A percentile compares a stretch with the other conserved stretches of the same genome.
These are phyloP conservation scores for Hypoxylon subgilvum DNA, from an alignment of 495 filamentous ascomycete species.

Conservation along the genomic window DNA sequence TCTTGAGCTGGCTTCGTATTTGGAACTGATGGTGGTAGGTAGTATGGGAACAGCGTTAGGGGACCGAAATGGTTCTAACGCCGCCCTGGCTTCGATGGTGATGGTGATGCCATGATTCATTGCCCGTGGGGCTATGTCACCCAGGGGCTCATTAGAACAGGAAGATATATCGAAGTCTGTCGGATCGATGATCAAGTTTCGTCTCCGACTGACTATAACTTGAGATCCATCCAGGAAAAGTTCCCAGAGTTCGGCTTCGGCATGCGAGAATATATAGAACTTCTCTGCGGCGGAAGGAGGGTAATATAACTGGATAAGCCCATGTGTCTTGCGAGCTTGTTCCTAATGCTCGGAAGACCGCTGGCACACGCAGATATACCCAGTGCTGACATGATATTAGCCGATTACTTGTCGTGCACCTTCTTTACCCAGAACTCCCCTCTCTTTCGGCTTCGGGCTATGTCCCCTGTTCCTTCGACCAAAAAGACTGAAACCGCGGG, in stretches of 20 bases:
- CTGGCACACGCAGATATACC: slow-evolving; percentile 9
- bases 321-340: not conserved
- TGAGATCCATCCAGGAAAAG: not conserved
- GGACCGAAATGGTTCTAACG: too few relatives aligned
- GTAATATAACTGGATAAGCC: slow-evolving; percentile 11
- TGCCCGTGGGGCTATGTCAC: not conserved
- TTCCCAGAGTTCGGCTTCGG: not conserved
- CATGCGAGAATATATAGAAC: slow-evolving; percentile 1
- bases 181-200: slow-evolving; percentile 9
- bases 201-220: slow-evolving; percentile 3
- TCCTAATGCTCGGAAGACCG: slow-evolving; percentile 10
- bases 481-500: slow-evolving; percentile 89
- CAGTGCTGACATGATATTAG: slow-evolving; percentile 26
- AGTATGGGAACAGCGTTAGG: too few relatives aligned
- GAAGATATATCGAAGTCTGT: slow-evolving; percentile 9
- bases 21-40: not conserved
- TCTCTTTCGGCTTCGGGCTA: slow-evolving; percentile 92
- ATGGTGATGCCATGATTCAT: not conserved
- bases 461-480: slow-evolving; percentile 84
- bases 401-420: slow-evolving; percentile 80
- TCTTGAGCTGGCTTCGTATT: not conserved
- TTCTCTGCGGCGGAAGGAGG: slow-evolving; percentile 10
- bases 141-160: not conserved
- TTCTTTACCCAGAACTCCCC: slow-evolving; percentile 93
- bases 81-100: not conserved